phyloP scores from a whole-genome alignment of 192 early-diverging fungal species.

The Lobosporangium transversale region DNA sequence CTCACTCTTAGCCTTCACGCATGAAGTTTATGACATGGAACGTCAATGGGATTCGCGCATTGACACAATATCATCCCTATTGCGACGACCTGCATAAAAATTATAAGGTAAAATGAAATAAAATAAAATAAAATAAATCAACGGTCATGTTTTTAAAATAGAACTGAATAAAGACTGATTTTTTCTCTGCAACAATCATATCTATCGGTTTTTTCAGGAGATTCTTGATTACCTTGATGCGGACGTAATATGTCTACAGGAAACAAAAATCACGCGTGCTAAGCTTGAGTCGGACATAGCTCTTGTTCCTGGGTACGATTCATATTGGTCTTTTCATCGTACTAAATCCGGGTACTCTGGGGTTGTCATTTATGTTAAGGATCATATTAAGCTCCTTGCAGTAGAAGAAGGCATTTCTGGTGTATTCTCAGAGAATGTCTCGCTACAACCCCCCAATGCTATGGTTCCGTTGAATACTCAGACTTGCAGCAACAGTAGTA shows the following conservation, averaged over 20 bases:
- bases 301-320: constrained; percentile 73
- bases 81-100: constrained; percentile 56
- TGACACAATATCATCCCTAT: constrained; percentile 65
- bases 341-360: constrained; percentile 75
- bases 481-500: not conserved
- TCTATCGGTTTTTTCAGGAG: no score
- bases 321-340: constrained; percentile 76
- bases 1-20: not conserved
- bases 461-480: not conserved
- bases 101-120: constrained; percentile 55
- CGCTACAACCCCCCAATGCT: no score
- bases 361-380: constrained; percentile 71
- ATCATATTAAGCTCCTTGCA: constrained; percentile 58
- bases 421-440: constrained; percentile 26
- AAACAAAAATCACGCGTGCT: constrained; percentile 72
- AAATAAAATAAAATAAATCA: no score
- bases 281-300: constrained; percentile 68
- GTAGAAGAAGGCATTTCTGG: constrained; percentile 80
- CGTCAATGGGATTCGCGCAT: constrained; percentile 63
- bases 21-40: constrained; percentile 75
- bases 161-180: constrained; percentile 4
- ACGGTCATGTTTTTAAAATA: no score
- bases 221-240: constrained; percentile 60
- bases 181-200: not conserved
- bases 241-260: constrained; percentile 81